phyloP scores from a whole-genome alignment of 1,139 yeast genomes.

The Zygotorulaspora mrakii region DNA sequence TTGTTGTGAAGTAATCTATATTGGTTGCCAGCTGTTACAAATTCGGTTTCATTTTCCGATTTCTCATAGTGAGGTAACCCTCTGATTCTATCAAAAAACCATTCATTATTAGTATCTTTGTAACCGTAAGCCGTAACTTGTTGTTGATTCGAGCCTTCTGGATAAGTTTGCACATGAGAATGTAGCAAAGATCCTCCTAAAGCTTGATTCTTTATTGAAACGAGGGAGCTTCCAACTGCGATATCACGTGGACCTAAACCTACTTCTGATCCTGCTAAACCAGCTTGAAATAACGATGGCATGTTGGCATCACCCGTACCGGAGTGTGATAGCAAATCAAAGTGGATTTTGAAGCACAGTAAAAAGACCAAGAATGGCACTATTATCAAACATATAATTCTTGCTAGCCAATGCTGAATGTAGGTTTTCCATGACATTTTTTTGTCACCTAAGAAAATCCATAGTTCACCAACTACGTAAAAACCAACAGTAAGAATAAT shows the following conservation, averaged over 20 bases:
- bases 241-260: slow-evolving; percentile 88
- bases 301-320: slow-evolving; percentile 97
- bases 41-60: slow-evolving; percentile 51
- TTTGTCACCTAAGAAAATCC: slow-evolving; percentile 63
- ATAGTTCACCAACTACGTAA: slow-evolving; percentile 68
- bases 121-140: slow-evolving; percentile 94
- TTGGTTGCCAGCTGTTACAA: slow-evolving; percentile 64
- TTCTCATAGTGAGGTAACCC: slow-evolving; percentile 51
- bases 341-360: slow-evolving; percentile 67
- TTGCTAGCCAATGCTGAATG: slow-evolving; percentile 59
- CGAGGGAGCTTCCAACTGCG: slow-evolving; percentile 68
- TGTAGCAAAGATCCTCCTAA: slow-evolving; percentile 89
- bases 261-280: slow-evolving; percentile 72
- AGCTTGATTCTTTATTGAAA: slow-evolving; percentile 87
- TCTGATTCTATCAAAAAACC: slow-evolving; percentile 80
- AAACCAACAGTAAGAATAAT: slow-evolving; percentile 73
- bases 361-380: slow-evolving; percentile 62
- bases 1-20: slow-evolving; percentile 74
- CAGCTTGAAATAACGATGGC: slow-evolving; percentile 97
- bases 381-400: slow-evolving; percentile 56
- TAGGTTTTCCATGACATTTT: slow-evolving; percentile 50
- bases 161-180: slow-evolving; percentile 89
- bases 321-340: slow-evolving; percentile 63
- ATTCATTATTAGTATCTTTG: slow-evolving; percentile 86
- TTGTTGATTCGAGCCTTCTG: slow-evolving; percentile 94